These are phyloP conservation scores for Wallemia hederae DNA, from an alignment of 1,284 basidiomycete species.

Conservation along the genomic window DNA sequence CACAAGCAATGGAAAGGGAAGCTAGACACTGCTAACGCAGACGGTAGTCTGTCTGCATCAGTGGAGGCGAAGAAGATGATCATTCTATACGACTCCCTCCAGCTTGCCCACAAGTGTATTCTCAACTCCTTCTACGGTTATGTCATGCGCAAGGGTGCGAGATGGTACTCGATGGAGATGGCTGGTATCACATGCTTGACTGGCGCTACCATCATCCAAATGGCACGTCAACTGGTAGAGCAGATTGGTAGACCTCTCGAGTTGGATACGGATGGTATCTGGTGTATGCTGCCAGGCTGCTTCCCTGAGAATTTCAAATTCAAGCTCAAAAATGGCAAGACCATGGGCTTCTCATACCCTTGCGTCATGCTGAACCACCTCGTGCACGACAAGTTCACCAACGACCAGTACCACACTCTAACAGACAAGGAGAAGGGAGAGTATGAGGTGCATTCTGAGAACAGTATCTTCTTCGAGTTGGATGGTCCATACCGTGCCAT, in stretches of 20 bases:
- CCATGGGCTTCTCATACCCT: slow-evolving; percentile 78
- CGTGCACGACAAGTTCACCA: slow-evolving; percentile 83
- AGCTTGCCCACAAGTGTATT: slow-evolving; percentile 98
- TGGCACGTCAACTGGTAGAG: slow-evolving; percentile 93
- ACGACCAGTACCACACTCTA: slow-evolving; percentile 89
- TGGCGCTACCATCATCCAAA: slow-evolving; percentile 96
- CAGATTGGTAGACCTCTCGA: slow-evolving; percentile 92
- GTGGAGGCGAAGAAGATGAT: slow-evolving; percentile 99
- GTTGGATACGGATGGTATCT: slow-evolving; percentile 95
- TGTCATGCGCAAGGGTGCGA: slow-evolving; percentile 96
- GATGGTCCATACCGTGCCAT: slow-evolving; percentile 97
- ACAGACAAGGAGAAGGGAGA: slow-evolving; percentile 46
- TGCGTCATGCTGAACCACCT: slow-evolving; percentile 99
- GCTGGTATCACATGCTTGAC: slow-evolving; percentile 97
- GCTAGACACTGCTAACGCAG: slow-evolving; percentile 40
- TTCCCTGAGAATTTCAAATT: slow-evolving; percentile 98
- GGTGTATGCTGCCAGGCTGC: slow-evolving; percentile 96
- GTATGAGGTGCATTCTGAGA: slow-evolving; percentile 72
- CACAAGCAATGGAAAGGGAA: slow-evolving; percentile 99
- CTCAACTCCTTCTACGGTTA: slow-evolving; percentile 99
- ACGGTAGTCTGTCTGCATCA: slow-evolving; percentile 47
- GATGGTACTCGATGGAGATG: slow-evolving; percentile 99
- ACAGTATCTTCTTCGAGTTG: slow-evolving; percentile 99
- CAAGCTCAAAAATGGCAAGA: slow-evolving; percentile 61
- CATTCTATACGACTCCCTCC: slow-evolving; percentile 97